phyloP scores from a whole-genome alignment of 2,329 filamentous ascomycete genomes.

The Ceratocystis papillata region DNA sequence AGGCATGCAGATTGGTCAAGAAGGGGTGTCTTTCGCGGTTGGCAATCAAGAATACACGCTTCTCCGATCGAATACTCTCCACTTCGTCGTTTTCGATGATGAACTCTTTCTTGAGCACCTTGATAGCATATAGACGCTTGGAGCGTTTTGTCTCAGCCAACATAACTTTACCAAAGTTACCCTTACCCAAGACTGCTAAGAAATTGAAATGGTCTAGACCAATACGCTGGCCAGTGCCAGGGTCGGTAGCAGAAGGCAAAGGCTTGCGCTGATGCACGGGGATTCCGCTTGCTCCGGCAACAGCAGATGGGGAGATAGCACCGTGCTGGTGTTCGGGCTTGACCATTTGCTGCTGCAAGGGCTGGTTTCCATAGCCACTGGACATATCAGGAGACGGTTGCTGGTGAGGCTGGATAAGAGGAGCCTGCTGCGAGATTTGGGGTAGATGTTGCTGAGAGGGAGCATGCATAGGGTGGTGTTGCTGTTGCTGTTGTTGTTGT shows the following conservation, averaged over 20 bases:
- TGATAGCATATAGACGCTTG: constrained; percentile 91
- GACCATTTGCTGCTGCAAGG: constrained; percentile 32
- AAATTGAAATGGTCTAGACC: constrained; percentile 99
- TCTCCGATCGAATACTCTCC: constrained; percentile 93
- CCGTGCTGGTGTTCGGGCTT: constrained; percentile 30
- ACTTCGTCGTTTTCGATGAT: constrained; percentile 99
- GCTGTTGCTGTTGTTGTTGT: constrained; percentile 29
- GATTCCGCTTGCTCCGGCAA: constrained; percentile 26
- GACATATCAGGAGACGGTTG: neutral
- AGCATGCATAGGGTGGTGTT: constrained; percentile 30
- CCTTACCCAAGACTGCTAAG: constrained; percentile 92
- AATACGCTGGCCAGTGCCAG: constrained; percentile 71
- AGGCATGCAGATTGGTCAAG: constrained; percentile 86
- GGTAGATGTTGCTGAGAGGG: constrained; percentile 17
- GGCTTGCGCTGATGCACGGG: constrained; percentile 39
- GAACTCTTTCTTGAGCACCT: constrained; percentile 98
- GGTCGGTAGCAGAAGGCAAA: constrained; percentile 58
- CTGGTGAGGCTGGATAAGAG: constrained; percentile 28
- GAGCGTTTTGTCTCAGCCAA: constrained; percentile 90
- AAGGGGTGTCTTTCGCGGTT: constrained; percentile 97
- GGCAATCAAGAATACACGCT: constrained; percentile 90
- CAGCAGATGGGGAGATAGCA: constrained; percentile 27
- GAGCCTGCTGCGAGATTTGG: constrained; percentile 26
- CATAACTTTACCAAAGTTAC: constrained; percentile 99
- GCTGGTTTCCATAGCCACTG: constrained; percentile 29